Conservation (phyloP, 1,284 basidiomycete genomes). For the Ustilago tritici region DNA sequence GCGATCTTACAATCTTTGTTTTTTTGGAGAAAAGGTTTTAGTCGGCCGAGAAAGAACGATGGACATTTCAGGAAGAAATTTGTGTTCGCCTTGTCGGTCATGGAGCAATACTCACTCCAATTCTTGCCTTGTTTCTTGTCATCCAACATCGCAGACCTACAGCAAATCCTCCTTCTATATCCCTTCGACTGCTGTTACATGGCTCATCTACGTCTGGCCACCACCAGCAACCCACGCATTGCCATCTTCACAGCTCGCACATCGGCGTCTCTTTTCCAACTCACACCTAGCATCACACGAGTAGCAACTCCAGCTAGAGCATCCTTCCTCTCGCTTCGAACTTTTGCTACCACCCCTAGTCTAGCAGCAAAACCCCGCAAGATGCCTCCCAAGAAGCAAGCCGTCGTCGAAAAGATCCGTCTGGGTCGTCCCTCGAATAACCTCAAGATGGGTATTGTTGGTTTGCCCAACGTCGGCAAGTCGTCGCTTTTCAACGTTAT, state of each 20-base stretch:
- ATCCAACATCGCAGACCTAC: background rate
- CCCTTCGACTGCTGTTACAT: constrained; percentile 16
- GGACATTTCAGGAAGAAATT: constrained; percentile 11
- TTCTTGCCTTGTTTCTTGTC: constrained; percentile 1
- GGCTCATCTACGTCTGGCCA: constrained; percentile 44
- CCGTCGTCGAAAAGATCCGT: constrained; percentile 60
- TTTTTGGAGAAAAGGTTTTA: background rate
- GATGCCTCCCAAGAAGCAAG: constrained; percentile 65
- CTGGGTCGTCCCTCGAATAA: constrained; percentile 68
- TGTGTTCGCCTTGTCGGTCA: background rate
- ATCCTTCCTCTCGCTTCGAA: constrained; percentile 7
- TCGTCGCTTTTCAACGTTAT: constrained; percentile 79
- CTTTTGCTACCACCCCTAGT: constrained; percentile 31
- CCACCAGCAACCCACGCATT: constrained; percentile 15
- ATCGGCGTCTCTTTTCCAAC: background rate
- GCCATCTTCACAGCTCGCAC: constrained; percentile 7
- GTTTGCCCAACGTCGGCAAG: constrained; percentile 69
- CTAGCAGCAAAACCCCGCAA: constrained; percentile 48
- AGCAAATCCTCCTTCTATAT: background rate
- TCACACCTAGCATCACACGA: constrained; percentile 6
- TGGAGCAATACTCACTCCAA: background rate
- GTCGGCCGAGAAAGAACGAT: constrained; percentile 17
- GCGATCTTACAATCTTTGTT: background rate
- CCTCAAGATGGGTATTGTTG: constrained; percentile 70
- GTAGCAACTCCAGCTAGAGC: constrained; percentile 5